A percentile compares a stretch with the other conserved stretches of the same genome.
phyloP scores from a whole-genome alignment of 1,284 basidiomycete species.

The Pseudozyma pruni region DNA sequence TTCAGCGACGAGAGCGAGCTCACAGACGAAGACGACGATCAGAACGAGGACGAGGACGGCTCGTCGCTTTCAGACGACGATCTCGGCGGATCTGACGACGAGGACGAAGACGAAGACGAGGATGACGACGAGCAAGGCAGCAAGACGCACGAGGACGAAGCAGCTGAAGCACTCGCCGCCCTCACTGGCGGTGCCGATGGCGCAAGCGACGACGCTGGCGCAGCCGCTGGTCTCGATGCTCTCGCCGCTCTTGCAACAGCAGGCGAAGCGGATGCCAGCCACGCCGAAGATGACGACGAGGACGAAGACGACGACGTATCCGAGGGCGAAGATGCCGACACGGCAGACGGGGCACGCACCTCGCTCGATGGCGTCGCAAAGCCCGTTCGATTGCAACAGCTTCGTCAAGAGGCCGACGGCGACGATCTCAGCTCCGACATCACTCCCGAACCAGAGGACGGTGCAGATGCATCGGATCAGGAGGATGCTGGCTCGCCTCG shows the following conservation, averaged over 20 bases:
- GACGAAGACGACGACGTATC: constrained; percentile 42
- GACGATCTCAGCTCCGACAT: constrained; percentile 50
- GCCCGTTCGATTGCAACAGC: constrained; percentile 27
- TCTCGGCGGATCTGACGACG: constrained; percentile 43
- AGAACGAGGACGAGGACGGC: constrained; percentile 44
- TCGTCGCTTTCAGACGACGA: constrained; percentile 47
- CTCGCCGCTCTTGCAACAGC: constrained; percentile 58
- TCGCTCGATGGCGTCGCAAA: constrained; percentile 14
- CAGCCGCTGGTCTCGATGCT: constrained; percentile 53
- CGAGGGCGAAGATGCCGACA: constrained; percentile 22
- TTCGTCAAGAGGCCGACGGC: constrained; percentile 30
- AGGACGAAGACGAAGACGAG: constrained; percentile 45
- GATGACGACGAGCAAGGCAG: constrained; percentile 25
- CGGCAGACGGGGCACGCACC: constrained; percentile 2
- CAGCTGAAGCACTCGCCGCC: constrained; percentile 54
- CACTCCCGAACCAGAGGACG: constrained; percentile 49
- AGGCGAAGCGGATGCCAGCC: constrained; percentile 15
- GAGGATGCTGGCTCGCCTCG: constrained; percentile 42
- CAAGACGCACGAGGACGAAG: constrained; percentile 54
- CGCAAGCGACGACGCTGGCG: constrained; percentile 17
- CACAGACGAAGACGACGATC: constrained; percentile 52
- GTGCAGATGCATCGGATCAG: constrained; percentile 31
- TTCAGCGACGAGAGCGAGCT: constrained; percentile 61
- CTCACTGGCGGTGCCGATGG: constrained; percentile 42
- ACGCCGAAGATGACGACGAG: constrained; percentile 29